Base-by-base conservation (phyloP, 1,284 basidiomycete species). In the Xanthoconium separans region DNA sequence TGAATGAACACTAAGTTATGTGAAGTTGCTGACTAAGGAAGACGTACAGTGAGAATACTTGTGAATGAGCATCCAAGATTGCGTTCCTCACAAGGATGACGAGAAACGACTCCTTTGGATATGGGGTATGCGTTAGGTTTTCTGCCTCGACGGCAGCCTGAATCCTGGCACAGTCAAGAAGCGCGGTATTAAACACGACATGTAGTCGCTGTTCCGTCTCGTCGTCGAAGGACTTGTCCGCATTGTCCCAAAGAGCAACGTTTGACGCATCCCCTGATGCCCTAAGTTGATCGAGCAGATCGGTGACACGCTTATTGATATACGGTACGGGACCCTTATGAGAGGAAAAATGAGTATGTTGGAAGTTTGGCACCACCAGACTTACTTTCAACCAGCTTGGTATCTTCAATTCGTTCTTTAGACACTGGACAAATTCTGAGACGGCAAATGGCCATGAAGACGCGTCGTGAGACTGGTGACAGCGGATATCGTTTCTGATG, bases 141-240 rank as follows among this genome's bases (percentile, higher is more conserved):
- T 53, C 51, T 29, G 40, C 18, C 8, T 36, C 27, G 33, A 53
- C 22, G 13, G 43, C 48, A 15, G 41, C 40, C 16, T 22, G 51
- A 29, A 54, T 44, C 42, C 53, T 18, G 3, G 51, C 43, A n/a
- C 53, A 54, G 15, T 54, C 53, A n/a, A 6, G n/a, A 15, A 54
- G 51, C 4, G 36, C 42, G 2, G 15, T 22, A 27, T 54, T 54
- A 31, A 54, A 54, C 13, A 33, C 24, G n/a, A 8, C 22, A 8
- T 46, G 22, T 8, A 54, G 15, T 6, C 24, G 29, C 15, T 45
- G n/a, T 15, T 45, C 10, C 30, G 7, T 5, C 11, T 40, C 22
- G 2, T 44, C 2, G 8, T 44, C 20, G 20, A 39, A 40, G 8
- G 15, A 13, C 11, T 15, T 8, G 6, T 40, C 36, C 2, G 30